A percentile compares a stretch with the other conserved stretches of the same genome.
Evolutionary conservation across 2,329 filamentous ascomycete genomes (phyloP).

Genomic region (Penicillium oxalicum): DNA sequence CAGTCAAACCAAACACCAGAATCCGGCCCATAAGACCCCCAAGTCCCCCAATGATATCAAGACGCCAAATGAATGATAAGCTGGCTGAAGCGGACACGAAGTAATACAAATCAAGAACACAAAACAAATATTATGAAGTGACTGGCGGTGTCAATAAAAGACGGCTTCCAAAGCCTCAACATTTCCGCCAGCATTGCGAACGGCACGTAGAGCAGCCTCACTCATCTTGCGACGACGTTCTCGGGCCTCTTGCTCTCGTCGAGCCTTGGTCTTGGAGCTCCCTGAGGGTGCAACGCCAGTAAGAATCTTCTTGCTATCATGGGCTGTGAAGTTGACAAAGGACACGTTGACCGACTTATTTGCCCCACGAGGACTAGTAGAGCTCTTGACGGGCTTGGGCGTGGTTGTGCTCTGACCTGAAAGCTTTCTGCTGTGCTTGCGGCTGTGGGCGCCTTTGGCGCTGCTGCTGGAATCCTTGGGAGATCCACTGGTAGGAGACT

Average conservation of each 20-base stretch:
- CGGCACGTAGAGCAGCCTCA: slow-evolving; percentile 40
- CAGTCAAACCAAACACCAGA: slow-evolving; percentile 16
- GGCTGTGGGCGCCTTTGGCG: slow-evolving; percentile 28
- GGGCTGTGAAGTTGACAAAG: slow-evolving; percentile 88
- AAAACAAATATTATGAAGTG: slow-evolving; percentile 3
- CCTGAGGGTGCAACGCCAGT: slow-evolving; percentile 88
- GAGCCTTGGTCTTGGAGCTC: slow-evolving; percentile 88
- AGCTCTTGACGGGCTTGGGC: slow-evolving; percentile 29
- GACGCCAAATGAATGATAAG: slow-evolving; percentile 11
- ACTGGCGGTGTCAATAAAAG: slow-evolving; percentile 25
- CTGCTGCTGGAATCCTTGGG: slow-evolving; percentile 26
- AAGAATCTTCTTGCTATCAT: slow-evolving; percentile 71
- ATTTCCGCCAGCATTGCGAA: slow-evolving; percentile 42
- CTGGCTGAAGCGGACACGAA: slow-evolving; percentile 15
- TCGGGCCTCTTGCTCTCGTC: slow-evolving; percentile 77
- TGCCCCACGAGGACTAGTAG: slow-evolving; percentile 28
- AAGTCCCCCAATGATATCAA: slow-evolving; percentile 22
- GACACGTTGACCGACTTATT: slow-evolving; percentile 46
- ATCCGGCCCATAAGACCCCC: slow-evolving; percentile 16
- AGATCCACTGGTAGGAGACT: slow-evolving; percentile 31
- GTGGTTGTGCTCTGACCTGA: slow-evolving; percentile 32
- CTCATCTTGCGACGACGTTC: slow-evolving; percentile 58
- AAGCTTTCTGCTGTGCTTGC: slow-evolving; percentile 37
- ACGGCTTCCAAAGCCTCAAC: slow-evolving; percentile 41
- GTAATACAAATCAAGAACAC: slow-evolving; percentile 12